These are phyloP conservation scores for Colletotrichum truncatum DNA, from an alignment of 2,329 filamentous ascomycete species.

Conservation along the genomic window DNA sequence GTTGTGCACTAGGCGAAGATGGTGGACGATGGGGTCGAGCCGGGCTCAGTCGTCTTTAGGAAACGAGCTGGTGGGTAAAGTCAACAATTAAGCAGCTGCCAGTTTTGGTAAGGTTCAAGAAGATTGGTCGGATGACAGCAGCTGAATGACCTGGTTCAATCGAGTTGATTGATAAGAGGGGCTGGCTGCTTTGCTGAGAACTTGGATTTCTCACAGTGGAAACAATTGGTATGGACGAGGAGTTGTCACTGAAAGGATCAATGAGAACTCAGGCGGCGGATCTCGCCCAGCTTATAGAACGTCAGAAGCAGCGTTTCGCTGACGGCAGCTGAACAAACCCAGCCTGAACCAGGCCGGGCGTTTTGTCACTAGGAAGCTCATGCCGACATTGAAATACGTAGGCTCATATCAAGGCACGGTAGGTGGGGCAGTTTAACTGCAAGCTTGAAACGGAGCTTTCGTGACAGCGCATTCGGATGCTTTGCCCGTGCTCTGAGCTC, in stretches of 20 bases:
- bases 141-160: not conserved
- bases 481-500: slow-evolving; percentile 18
- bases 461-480: slow-evolving; percentile 22
- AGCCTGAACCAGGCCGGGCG: not conserved
- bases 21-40: not conserved
- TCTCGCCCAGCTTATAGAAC: not conserved
- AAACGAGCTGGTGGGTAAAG: not conserved
- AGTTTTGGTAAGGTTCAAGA: not conserved
- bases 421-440: slow-evolving; percentile 23
- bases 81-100: not conserved
- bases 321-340: not conserved
- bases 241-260: not conserved
- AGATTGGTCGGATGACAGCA: slow-evolving; percentile 7
- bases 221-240: not conserved
- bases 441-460: slow-evolving; percentile 27
- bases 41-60: not conserved
- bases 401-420: slow-evolving; percentile 12
- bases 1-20: not conserved
- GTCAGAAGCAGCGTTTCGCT: not conserved
- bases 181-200: slow-evolving; percentile 1
- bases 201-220: not conserved
- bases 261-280: slow-evolving; percentile 7
- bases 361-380: not conserved
- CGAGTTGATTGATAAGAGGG: not conserved
- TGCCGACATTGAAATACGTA: slow-evolving; percentile 23